phyloP scores from a whole-genome alignment of 2,329 filamentous ascomycete species.

The Aspergillus sp. region DNA sequence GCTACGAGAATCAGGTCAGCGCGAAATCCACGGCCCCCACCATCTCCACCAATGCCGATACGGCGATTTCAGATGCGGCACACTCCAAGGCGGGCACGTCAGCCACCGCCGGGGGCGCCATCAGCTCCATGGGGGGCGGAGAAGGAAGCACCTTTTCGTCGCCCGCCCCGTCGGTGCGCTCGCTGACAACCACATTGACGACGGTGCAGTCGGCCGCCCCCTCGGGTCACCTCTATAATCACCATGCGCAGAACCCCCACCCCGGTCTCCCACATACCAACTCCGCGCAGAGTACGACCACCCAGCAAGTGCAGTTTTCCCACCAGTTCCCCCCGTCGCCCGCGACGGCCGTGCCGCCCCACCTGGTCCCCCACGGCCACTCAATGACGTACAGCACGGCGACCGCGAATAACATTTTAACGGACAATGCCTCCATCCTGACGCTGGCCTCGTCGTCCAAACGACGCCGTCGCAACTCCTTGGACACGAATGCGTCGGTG shows the following conservation, averaged over 20 bases:
- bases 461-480: constrained; percentile 60
- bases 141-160: constrained; percentile 66
- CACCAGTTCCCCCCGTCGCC: constrained; percentile 61
- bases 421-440: constrained; percentile 65
- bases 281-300: constrained; percentile 37
- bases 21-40: constrained; percentile 76
- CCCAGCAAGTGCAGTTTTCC: constrained; percentile 52
- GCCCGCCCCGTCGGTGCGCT: constrained; percentile 63
- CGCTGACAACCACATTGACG: constrained; percentile 64
- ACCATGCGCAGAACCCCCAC: constrained; percentile 29
- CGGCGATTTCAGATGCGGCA: constrained; percentile 69
- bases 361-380: constrained; percentile 52
- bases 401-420: constrained; percentile 63
- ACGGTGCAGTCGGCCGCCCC: constrained; percentile 64
- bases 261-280: constrained; percentile 33
- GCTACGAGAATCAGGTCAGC: constrained; percentile 61
- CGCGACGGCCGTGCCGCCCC: constrained; percentile 60
- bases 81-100: constrained; percentile 80
- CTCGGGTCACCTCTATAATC: constrained; percentile 43
- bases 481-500: constrained; percentile 66
- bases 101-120: constrained; percentile 60
- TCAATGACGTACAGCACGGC: constrained; percentile 60
- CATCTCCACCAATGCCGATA: constrained; percentile 78
- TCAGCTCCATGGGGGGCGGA: constrained; percentile 66
- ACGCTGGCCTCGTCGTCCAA: constrained; percentile 66